Conservation (phyloP, 2,329 filamentous ascomycete genomes). For the Nemania abortiva region DNA sequence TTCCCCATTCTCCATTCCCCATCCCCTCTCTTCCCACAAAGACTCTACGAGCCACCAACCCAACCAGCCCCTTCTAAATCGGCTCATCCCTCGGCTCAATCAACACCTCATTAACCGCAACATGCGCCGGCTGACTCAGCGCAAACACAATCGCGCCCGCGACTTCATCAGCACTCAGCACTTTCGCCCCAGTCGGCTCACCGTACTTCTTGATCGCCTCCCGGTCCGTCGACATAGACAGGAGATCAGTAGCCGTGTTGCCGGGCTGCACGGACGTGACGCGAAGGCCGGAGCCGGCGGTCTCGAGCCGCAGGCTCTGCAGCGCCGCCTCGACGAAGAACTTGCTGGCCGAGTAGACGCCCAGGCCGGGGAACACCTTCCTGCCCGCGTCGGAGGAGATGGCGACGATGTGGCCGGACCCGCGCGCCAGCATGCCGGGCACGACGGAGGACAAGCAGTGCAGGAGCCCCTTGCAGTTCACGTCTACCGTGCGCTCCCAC, state of each 20-base stretch:
- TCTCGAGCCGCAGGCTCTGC: slow-evolving; percentile 81
- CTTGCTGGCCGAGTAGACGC: slow-evolving; percentile 85
- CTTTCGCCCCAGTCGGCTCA: slow-evolving; percentile 78
- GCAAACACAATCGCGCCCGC: slow-evolving; percentile 80
- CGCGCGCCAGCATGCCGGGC: slow-evolving; percentile 77
- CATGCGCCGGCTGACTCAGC: slow-evolving; percentile 78
- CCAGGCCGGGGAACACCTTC: slow-evolving; percentile 84
- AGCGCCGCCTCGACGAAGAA: slow-evolving; percentile 88
- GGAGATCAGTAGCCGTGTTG: slow-evolving; percentile 78
- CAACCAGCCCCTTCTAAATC: slow-evolving; percentile 59
- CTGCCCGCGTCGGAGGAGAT: slow-evolving; percentile 86
- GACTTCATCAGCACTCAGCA: slow-evolving; percentile 79
- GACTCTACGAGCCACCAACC: neutral
- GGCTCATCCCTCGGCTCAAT: slow-evolving; percentile 83
- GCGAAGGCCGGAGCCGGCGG: slow-evolving; percentile 76
- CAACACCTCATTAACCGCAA: slow-evolving; percentile 83
- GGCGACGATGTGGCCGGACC: slow-evolving; percentile 79
- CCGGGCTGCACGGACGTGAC: slow-evolving; percentile 83
- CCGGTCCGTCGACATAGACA: slow-evolving; percentile 79
- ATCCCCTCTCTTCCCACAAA: neutral
- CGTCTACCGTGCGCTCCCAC: slow-evolving; percentile 85
- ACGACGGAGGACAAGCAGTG: slow-evolving; percentile 78
- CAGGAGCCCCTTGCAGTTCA: slow-evolving; percentile 87
- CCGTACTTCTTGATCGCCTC: slow-evolving; percentile 85
- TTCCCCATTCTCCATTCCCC: too few species aligned